A percentile compares a stretch with the other conserved stretches of the same genome.
These are phyloP conservation scores for Carex kokanica DNA, from an alignment of 176 grass and related monocot species.

Conservation along the genomic window DNA sequence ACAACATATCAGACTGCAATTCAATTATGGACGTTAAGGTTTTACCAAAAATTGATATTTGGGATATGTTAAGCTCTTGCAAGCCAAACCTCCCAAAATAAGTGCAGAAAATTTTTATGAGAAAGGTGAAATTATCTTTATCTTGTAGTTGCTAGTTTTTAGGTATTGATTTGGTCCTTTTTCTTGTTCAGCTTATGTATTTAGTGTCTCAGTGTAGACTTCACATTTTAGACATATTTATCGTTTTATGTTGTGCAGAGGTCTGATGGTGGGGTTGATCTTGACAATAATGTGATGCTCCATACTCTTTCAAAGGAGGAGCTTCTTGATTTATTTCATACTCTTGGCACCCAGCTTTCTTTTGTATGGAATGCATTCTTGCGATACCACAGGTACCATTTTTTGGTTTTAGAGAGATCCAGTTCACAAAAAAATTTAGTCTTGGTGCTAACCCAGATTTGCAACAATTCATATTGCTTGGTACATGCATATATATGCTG, in stretches of 20 bases:
- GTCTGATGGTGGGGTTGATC: slow-evolving; percentile 45
- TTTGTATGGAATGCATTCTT: slow-evolving; percentile 89
- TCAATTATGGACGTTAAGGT: not conserved
- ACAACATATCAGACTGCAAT: not conserved
- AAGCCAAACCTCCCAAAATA: not conserved
- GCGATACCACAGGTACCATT: slow-evolving; percentile 71
- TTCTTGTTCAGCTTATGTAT: not conserved
- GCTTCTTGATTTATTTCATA: slow-evolving; percentile 60
- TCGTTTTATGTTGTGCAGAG: slow-evolving; percentile 47
- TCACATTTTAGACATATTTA: slow-evolving; percentile 26
- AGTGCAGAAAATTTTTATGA: not conserved
- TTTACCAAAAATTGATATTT: not conserved
- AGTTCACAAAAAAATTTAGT: not conserved
- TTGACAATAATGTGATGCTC: slow-evolving; percentile 51
- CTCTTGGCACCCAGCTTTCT: slow-evolving; percentile 61
- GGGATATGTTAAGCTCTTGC: not conserved
- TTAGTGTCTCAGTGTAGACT: slow-evolving; percentile 10
- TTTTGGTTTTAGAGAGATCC: slow-evolving; percentile 11
- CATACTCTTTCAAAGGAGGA: slow-evolving; percentile 77
- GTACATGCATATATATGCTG: slow-evolving; percentile 2
- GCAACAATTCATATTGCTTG: not conserved
- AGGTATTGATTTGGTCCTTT: not conserved
- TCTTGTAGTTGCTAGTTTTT: not conserved
- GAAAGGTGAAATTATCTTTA: not conserved
- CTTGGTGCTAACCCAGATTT: not conserved